Conservation (phyloP, 306 rosid genomes). For the Cucumis hystrix region DNA sequence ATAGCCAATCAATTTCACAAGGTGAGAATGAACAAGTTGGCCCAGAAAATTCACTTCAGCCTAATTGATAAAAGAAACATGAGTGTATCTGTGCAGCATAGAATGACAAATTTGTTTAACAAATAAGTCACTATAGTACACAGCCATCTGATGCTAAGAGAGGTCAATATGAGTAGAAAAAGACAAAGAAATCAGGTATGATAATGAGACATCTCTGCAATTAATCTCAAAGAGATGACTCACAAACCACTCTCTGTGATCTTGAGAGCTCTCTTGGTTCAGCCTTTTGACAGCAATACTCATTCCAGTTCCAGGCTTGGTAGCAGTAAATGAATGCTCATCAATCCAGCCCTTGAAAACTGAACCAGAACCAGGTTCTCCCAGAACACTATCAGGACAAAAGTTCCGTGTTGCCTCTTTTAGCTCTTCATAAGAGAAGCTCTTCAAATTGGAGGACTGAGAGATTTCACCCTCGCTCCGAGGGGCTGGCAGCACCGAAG, state of each 20-base stretch:
- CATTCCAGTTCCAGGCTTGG: conserved; percentile 52
- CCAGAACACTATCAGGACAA: conserved; percentile 46
- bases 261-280: conserved; percentile 39
- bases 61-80: conserved; percentile 4
- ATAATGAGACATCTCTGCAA: background rate
- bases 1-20: conserved; percentile 48
- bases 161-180: background rate
- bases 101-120: background rate
- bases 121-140: background rate
- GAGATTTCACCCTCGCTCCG: conserved; percentile 34
- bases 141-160: background rate
- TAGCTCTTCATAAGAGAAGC: conserved; percentile 25
- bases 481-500: conserved; percentile 12
- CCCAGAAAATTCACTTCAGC: conserved; percentile 64
- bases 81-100: background rate
- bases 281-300: conserved; percentile 59
- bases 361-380: conserved; percentile 58
- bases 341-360: conserved; percentile 70
- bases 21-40: conserved; percentile 49
- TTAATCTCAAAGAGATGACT: conserved; percentile 12
- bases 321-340: conserved; percentile 30
- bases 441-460: conserved; percentile 21
- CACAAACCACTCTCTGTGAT: conserved; percentile 67
- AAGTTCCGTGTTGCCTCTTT: conserved; percentile 56
- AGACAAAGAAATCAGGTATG: background rate